Percentiles rank a stretch among this genome's conserved stretches.
Evolutionary conservation across 805 yeast genomes (phyloP).

Genomic region (Spencermartinsiella europaea): DNA sequence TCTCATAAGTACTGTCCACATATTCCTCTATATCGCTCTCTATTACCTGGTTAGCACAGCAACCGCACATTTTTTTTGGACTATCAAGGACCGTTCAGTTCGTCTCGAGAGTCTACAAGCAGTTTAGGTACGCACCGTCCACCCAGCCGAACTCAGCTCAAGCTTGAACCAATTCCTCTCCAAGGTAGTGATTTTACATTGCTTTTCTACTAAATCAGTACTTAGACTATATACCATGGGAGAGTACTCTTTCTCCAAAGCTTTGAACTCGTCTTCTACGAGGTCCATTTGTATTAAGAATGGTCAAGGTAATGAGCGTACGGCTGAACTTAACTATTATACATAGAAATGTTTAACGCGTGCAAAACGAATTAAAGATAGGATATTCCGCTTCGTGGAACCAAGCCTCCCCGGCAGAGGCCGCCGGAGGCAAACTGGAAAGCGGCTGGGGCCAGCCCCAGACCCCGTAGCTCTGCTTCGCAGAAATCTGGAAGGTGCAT

Average conservation of each 20-base stretch:
- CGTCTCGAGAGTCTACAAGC: neutral
- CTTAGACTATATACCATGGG: constrained; percentile 3
- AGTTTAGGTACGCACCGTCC: constrained; percentile 4
- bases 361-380: too few species aligned
- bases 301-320: too few species aligned
- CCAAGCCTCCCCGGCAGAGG: too few species aligned
- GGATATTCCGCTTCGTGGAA: too few species aligned
- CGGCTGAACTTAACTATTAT: too few species aligned
- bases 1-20: constrained; percentile 21
- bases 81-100: neutral
- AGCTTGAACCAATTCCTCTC: constrained; percentile 13
- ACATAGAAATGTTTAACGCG: too few species aligned
- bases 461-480: too few species aligned
- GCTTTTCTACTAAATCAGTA: neutral
- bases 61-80: neutral
- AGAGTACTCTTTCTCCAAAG: constrained; percentile 9
- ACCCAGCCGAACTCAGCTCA: constrained; percentile 9
- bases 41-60: neutral
- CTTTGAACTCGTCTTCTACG: constrained; percentile 9
- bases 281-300: constrained; percentile 6
- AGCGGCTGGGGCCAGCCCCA: too few species aligned
- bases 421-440: too few species aligned
- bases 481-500: too few species aligned
- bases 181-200: constrained; percentile 15
- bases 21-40: neutral